A percentile compares a stretch with the other conserved stretches of the same genome.
phyloP scores from a whole-genome alignment of 768 basidiomycete species.

The Tricholomella constricta region DNA sequence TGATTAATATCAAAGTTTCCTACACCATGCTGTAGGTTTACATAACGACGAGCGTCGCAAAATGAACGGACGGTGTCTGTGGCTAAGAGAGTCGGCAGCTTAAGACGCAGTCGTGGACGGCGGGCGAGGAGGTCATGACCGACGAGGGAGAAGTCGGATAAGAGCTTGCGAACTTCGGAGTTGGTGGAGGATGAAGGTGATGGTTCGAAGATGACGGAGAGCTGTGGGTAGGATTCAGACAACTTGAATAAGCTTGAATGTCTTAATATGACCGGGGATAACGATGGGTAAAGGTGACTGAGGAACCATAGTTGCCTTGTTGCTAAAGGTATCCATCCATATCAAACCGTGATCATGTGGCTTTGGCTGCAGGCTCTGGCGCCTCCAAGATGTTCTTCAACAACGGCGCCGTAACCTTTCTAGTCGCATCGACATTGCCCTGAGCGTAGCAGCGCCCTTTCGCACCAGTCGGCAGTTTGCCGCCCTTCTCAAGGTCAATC shows the following conservation, averaged over 20 bases:
- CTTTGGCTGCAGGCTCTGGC: neutral
- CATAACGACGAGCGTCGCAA: too few species aligned
- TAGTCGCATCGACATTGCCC: slow-evolving; percentile 58
- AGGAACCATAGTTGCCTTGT: neutral
- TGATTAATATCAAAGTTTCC: too few species aligned
- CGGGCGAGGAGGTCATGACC: slow-evolving; percentile 85
- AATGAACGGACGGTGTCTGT: too few species aligned
- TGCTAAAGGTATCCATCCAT: too few species aligned
- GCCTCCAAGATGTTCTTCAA: slow-evolving; percentile 60
- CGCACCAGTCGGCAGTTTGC: slow-evolving; percentile 33
- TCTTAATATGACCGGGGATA: too few species aligned
- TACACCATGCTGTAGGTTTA: too few species aligned
- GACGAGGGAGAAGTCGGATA: slow-evolving; percentile 75
- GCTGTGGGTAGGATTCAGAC: slow-evolving; percentile 55
- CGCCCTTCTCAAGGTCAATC: slow-evolving; percentile 36
- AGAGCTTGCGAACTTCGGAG: slow-evolving; percentile 87
- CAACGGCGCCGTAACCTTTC: slow-evolving; percentile 70
- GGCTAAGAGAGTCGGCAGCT: too few species aligned
- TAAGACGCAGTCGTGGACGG: too few species aligned
- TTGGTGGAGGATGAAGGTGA: slow-evolving; percentile 88
- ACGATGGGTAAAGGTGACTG: neutral
- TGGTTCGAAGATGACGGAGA: slow-evolving; percentile 82
- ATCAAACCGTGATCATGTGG: too few species aligned
- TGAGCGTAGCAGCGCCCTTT: slow-evolving; percentile 63
- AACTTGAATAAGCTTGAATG: too few species aligned